Conservation (phyloP, 2,329 filamentous ascomycete species). For the Cladophialophora yegresii region DNA sequence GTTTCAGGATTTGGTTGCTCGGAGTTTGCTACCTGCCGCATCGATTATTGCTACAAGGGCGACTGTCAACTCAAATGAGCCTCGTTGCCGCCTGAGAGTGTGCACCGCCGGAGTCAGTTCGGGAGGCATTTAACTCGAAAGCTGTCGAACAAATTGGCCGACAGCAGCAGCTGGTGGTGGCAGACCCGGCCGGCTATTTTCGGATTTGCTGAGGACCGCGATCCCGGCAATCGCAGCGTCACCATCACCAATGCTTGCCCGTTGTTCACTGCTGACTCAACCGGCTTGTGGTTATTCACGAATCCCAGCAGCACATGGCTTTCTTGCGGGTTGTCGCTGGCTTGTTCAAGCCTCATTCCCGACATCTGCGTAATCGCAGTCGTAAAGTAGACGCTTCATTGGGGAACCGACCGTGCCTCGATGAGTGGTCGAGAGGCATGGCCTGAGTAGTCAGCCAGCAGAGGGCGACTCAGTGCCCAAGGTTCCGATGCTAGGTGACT, state of each 20-base stretch:
- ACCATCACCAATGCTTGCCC: constrained; percentile 5
- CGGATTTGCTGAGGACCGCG: constrained; percentile 14
- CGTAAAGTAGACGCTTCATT: constrained; percentile 16
- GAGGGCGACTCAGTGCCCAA: constrained; percentile 26
- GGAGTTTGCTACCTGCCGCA: not conserved
- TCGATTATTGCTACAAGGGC: not conserved
- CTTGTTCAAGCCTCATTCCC: constrained; percentile 5
- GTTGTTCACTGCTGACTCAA: constrained; percentile 24
- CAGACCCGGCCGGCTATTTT: constrained; percentile 5
- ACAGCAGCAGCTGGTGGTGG: not conserved
- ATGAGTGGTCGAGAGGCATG: constrained; percentile 24
- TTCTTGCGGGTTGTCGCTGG: constrained; percentile 15
- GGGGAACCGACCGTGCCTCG: constrained; percentile 22
- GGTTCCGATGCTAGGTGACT: not conserved
- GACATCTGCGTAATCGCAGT: constrained; percentile 9
- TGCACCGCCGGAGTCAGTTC: not conserved
- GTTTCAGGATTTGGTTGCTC: not conserved
- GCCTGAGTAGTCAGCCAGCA: constrained; percentile 18
- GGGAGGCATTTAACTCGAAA: not conserved
- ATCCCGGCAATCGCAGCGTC: constrained; percentile 9
- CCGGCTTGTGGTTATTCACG: constrained; percentile 20
- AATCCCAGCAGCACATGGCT: constrained; percentile 24
- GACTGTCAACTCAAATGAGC: not conserved
- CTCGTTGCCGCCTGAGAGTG: not conserved
- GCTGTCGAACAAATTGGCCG: not conserved